Evolutionary conservation across 2,329 filamentous ascomycete genomes (phyloP).

Genomic region (Fusarium continuum): DNA sequence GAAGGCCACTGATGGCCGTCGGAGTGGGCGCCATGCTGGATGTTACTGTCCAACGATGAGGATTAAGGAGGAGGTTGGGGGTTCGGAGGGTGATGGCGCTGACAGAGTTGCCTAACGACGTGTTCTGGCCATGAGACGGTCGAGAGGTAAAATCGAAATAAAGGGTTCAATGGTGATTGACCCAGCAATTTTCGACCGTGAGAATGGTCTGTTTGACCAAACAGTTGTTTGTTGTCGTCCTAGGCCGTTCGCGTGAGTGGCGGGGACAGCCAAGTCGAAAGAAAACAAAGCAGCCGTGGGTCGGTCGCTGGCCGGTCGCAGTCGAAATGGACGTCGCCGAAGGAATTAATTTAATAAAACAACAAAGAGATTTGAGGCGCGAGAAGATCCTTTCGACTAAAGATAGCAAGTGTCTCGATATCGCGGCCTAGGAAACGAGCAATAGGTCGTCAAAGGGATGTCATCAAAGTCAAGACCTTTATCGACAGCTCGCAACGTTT

Average conservation of each 20-base stretch:
- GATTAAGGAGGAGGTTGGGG: conserved; percentile 11
- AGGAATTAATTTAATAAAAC: conserved; percentile 37
- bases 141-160: neutral
- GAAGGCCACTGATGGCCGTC: conserved; percentile 59
- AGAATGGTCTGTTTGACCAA: conserved; percentile 9
- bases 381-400: neutral
- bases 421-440: conserved; percentile 13
- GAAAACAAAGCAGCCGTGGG: conserved; percentile 42
- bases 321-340: conserved; percentile 26
- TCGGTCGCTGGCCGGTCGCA: conserved; percentile 30
- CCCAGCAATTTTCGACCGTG: conserved; percentile 10
- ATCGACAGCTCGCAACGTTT: conserved; percentile 38
- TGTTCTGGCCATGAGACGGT: conserved; percentile 43
- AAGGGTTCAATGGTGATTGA: conserved; percentile 7
- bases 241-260: conserved; percentile 39
- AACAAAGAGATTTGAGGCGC: conserved; percentile 3
- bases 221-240: conserved; percentile 30
- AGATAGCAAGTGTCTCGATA: conserved; percentile 1
- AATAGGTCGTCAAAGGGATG: conserved; percentile 24
- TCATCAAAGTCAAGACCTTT: conserved; percentile 31
- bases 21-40: conserved; percentile 62
- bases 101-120: conserved; percentile 35
- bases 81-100: conserved; percentile 24
- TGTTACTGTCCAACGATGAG: conserved; percentile 37
- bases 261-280: conserved; percentile 37